phyloP scores from a whole-genome alignment of 257 asterid species.

The Prunella vulgaris region DNA sequence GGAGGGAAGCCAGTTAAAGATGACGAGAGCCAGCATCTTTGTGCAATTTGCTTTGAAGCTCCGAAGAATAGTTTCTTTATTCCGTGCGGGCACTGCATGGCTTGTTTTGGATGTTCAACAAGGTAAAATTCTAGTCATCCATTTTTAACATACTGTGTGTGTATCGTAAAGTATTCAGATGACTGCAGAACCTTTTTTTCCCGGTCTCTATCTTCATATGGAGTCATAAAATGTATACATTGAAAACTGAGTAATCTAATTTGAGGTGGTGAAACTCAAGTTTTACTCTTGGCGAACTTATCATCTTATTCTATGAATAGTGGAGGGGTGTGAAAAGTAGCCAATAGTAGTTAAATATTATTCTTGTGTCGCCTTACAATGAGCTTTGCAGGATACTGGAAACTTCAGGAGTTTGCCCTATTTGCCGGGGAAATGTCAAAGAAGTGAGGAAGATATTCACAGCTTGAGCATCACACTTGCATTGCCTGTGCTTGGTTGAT shows the following conservation, averaged over 20 bases:
- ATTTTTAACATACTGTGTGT: slow-evolving; percentile 1
- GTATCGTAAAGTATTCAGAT: not conserved
- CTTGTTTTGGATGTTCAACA: slow-evolving; percentile 77
- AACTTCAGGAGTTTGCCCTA: slow-evolving; percentile 67
- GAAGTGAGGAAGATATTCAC: slow-evolving; percentile 74
- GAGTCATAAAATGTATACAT: not conserved
- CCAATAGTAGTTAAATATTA: not conserved
- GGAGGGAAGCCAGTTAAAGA: slow-evolving; percentile 41
- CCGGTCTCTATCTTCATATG: not conserved
- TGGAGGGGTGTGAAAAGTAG: not conserved
- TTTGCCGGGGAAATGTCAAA: slow-evolving; percentile 68
- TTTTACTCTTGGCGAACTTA: not conserved
- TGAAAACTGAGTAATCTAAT: not conserved
- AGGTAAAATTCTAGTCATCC: slow-evolving; percentile 39
- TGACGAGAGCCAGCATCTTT: slow-evolving; percentile 38
- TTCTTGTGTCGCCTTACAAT: slow-evolving; percentile 9
- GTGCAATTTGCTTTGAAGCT: slow-evolving; percentile 88
- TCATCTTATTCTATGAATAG: not conserved
- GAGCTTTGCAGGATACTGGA: slow-evolving; percentile 58
- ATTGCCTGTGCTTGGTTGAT: not conserved
- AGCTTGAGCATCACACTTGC: slow-evolving; percentile 41
- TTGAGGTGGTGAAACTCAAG: not conserved
- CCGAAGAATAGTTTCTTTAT: slow-evolving; percentile 77
- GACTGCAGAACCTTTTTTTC: not conserved
- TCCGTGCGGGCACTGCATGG: slow-evolving; percentile 85